Conservation (phyloP, 1,284 basidiomycete species). For the Inonotus obliquus region DNA sequence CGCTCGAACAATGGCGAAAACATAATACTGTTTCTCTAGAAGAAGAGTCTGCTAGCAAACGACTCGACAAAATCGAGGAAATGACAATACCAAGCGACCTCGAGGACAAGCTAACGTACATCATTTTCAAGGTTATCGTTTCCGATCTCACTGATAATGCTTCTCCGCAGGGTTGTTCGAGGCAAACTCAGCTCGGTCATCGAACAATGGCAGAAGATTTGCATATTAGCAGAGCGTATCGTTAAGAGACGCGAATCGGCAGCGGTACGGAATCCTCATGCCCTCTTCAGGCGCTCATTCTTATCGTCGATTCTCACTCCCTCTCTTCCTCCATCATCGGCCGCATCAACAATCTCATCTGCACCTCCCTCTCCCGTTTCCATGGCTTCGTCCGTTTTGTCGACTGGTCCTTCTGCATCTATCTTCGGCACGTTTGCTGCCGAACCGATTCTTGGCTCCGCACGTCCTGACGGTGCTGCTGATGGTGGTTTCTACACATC, state of each 20-base stretch:
- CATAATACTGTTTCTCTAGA: constrained; percentile 67
- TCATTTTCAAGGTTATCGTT: constrained; percentile 14
- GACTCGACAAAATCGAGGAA: constrained; percentile 79
- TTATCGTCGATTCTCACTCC: constrained; percentile 30
- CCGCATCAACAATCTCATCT: constrained; percentile 28
- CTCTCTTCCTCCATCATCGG: constrained; percentile 31
- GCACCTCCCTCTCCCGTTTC: constrained; percentile 23
- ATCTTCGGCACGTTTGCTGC: constrained; percentile 24
- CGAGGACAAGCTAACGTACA: constrained; percentile 81
- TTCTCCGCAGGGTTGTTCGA: constrained; percentile 54
- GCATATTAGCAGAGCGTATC: constrained; percentile 77
- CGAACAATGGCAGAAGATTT: constrained; percentile 89
- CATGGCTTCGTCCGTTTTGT: constrained; percentile 27
- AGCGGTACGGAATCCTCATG: constrained; percentile 73
- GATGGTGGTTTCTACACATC: constrained; percentile 20
- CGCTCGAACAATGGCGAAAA: constrained; percentile 85
- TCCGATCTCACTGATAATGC: neutral
- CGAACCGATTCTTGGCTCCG: constrained; percentile 18
- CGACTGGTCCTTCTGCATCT: constrained; percentile 22
- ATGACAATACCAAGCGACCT: constrained; percentile 90
- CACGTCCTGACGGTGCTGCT: constrained; percentile 17
- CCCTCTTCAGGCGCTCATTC: constrained; percentile 47
- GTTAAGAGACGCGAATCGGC: constrained; percentile 83
- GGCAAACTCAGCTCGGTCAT: constrained; percentile 70
- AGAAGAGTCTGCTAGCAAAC: constrained; percentile 81